Base-by-base conservation (phyloP, 2,329 filamentous ascomycete genomes). In the Colletotrichum tofieldiae region DNA sequence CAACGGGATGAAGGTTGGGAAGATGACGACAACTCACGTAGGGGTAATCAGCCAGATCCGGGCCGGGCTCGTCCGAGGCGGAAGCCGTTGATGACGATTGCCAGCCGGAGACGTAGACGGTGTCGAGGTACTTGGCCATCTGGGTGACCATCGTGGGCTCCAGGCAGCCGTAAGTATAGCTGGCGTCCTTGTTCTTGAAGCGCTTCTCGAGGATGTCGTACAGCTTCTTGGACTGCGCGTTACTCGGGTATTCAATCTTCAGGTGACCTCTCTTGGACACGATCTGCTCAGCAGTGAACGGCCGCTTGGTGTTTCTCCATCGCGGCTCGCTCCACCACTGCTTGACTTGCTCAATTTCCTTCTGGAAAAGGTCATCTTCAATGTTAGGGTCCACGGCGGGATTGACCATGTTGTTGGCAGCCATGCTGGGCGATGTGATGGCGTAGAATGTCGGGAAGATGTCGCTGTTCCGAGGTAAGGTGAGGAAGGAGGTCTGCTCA, bases 51-150 rank as follows among this genome's bases (percentile, higher is more conserved):
- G 96, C 96, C 83, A 99, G 90, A 92, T 99, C 96, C 60, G 96
- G 96, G 49, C 96, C 96, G 35, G 96, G 96, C 86, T 99, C 96
- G 78, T 99, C 95, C 8, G 95, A 96, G 1, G 95, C 90, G 3
- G 96, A 98, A 61, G 96, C 96, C 9, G 96, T 99, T 32, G 95
- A 98, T 1, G 96, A 98, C 75, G 94, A 98, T 85, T 99, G 96
- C 96, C 96, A 99, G 75, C 96, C 96, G 66, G 96, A 98, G 74
- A 99, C 96, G 83, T 99, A 99, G 81, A 99, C 94, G 43, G 96
- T 99, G 81, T 99, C 96, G 74, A 99, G 89, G 83, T 97, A 98
- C 85, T 98, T 98, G 78, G 96, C 96, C 96, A 99, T 99, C 84
- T 99, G 96, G 37, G 96, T 98, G 81, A 99, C 90, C 94, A 98